A percentile compares a stretch with the other conserved stretches of the same genome.
Conservation (phyloP, 176 grass and related monocot genomes). For the Oryza glumipatula region DNA sequence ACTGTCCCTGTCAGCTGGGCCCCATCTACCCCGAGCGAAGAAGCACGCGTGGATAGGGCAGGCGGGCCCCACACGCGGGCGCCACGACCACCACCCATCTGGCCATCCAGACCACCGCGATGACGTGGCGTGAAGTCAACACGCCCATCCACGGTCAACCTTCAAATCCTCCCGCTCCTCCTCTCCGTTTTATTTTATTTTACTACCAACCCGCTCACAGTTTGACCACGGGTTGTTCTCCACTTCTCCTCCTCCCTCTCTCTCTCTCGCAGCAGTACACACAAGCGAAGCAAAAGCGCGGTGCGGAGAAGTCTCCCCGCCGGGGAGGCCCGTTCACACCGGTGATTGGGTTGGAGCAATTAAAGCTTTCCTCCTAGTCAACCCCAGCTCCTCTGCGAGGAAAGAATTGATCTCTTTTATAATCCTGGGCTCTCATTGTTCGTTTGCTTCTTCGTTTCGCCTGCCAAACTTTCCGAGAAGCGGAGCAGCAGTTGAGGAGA, state of each 20-base stretch:
- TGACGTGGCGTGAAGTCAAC: slow-evolving; percentile 19
- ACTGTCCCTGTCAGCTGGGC: neutral
- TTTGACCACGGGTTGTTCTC: neutral
- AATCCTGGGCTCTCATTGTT: neutral
- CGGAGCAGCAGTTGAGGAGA: neutral
- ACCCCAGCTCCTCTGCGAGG: neutral
- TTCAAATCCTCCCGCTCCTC: neutral
- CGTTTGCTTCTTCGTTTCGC: neutral
- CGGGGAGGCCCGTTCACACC: slow-evolving; percentile 25
- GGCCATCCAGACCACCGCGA: neutral
- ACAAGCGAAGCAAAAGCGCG: neutral
- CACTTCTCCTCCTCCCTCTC: neutral
- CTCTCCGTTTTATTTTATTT: neutral
- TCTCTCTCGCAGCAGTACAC: neutral
- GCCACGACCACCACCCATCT: neutral
- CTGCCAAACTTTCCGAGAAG: slow-evolving; percentile 41
- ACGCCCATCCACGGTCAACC: neutral
- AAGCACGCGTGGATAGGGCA: neutral
- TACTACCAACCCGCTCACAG: neutral
- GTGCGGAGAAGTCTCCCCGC: slow-evolving; percentile 11
- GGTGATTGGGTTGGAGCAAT: neutral
- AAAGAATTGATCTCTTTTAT: slow-evolving; percentile 20
- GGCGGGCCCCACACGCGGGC: neutral
- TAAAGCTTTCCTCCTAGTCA: slow-evolving; percentile 23
- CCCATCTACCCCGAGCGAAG: neutral